Evolutionary conservation across 331 rosid genomes (phyloP).

Genomic region (Acacia pycnantha): DNA sequence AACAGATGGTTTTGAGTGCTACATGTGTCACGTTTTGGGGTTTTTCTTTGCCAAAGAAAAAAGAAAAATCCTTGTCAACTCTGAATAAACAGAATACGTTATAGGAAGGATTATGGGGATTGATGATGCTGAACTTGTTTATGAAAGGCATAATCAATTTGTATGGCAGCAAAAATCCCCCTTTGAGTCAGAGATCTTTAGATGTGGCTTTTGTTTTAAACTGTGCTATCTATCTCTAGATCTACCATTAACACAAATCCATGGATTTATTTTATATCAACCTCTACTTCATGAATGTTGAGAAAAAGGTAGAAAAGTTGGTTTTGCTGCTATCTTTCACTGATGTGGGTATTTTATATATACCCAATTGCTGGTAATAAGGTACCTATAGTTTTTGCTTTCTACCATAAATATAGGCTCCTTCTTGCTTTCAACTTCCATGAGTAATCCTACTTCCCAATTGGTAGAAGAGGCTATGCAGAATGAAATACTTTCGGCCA

Average conservation of each 20-base stretch:
- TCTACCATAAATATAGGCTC: neutral
- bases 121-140: neutral
- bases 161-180: neutral
- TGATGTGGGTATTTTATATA: neutral
- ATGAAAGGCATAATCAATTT: neutral
- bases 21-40: neutral
- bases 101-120: neutral
- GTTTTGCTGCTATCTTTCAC: neutral
- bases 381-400: neutral
- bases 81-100: conserved; percentile 2
- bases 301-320: neutral
- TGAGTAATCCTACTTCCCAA: neutral
- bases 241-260: neutral
- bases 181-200: neutral
- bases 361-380: neutral
- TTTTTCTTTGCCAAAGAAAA: neutral
- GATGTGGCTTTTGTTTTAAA: conserved; percentile 9
- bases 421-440: neutral
- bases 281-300: neutral
- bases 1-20: conserved; percentile 4
- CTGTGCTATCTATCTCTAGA: neutral
- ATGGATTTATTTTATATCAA: neutral
- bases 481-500: neutral
- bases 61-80: neutral
- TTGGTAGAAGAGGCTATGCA: neutral